These are phyloP conservation scores for Suillus hirtellus DNA, from an alignment of 768 basidiomycete genomes.

Conservation along the genomic window DNA sequence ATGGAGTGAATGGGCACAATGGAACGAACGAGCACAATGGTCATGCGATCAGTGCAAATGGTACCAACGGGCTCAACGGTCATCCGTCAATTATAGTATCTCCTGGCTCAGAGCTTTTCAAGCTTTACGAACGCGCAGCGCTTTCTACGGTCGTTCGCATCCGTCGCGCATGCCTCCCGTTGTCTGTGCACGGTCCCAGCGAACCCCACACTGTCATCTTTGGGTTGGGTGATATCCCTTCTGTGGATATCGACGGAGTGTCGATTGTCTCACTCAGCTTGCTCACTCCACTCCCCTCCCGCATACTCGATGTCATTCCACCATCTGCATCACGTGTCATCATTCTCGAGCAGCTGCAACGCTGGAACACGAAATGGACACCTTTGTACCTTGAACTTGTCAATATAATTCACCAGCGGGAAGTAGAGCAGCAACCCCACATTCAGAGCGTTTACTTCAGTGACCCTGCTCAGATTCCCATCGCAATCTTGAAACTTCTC, in stretches of 20 bases:
- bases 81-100: slow-evolving; percentile 17
- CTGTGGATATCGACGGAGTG: slow-evolving; percentile 53
- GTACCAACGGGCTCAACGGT: slow-evolving; percentile 24
- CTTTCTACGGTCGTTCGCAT: slow-evolving; percentile 63
- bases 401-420: slow-evolving; percentile 64
- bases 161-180: slow-evolving; percentile 60
- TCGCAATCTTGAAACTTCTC: slow-evolving; percentile 56
- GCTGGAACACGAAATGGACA: slow-evolving; percentile 83
- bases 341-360: slow-evolving; percentile 78
- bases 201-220: slow-evolving; percentile 71
- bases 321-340: slow-evolving; percentile 64
- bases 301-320: slow-evolving; percentile 61
- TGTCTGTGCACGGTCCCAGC: slow-evolving; percentile 49
- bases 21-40: not conserved
- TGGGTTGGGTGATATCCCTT: slow-evolving; percentile 55
- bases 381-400: slow-evolving; percentile 84
- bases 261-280: slow-evolving; percentile 66
- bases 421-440: slow-evolving; percentile 46
- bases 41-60: not conserved
- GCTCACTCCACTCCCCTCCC: slow-evolving; percentile 61
- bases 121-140: slow-evolving; percentile 68
- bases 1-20: slow-evolving; percentile 11
- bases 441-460: slow-evolving; percentile 70
- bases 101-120: slow-evolving; percentile 37
- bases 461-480: slow-evolving; percentile 37